Base-by-base conservation (phyloP, 2,329 filamentous ascomycete species). In the Akanthomyces muscarius region DNA sequence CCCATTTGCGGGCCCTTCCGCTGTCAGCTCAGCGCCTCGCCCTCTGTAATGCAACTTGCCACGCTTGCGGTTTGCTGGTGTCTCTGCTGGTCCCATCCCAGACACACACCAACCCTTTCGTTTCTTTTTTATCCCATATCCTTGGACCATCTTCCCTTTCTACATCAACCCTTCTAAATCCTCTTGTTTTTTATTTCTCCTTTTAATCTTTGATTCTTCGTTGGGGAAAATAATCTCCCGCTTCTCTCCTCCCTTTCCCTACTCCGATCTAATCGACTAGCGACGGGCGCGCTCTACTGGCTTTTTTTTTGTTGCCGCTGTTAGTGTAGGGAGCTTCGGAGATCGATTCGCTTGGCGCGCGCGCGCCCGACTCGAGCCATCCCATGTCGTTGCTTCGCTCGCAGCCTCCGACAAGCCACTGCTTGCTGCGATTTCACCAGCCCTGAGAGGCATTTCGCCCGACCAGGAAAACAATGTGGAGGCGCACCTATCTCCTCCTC, bases 401-500 rank as follows among this genome's bases (percentile, higher is more conserved):
- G 61, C 66, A 67, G 65, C 65, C 61, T 56, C 63, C 61, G 63
- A 60, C 66, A 68, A 67, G 67, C 68, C 59, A 65, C 69, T 68
- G 72, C 67, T 63, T 62, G 55, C 50, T 63, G 47, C 62, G 53
- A 58, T 62, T 36, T 25, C 45, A 57, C 52, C 45, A 61, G 64
- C 64, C 62, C 47, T 53, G 58, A 57, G 54, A 54, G 47, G 52
- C 45, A 62, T 25, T 58, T 61, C 48, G 56, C 54, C 52, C 65
- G 59, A 61, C 69, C 38, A 50, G 60, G 52, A 68, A 66, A 68
- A 62, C 45, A 52, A 97, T 97, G 94, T 97, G 92, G 92, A 87
- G 93, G 81, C 88, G 93, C 76, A 86, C 88, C 66, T 97, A 97
- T 78, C 82, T 98, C 66, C 78, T 96, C 63, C 83, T 99, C 70